Conservation (phyloP, 2,329 filamentous ascomycete genomes). For the Fusarium sp. region DNA sequence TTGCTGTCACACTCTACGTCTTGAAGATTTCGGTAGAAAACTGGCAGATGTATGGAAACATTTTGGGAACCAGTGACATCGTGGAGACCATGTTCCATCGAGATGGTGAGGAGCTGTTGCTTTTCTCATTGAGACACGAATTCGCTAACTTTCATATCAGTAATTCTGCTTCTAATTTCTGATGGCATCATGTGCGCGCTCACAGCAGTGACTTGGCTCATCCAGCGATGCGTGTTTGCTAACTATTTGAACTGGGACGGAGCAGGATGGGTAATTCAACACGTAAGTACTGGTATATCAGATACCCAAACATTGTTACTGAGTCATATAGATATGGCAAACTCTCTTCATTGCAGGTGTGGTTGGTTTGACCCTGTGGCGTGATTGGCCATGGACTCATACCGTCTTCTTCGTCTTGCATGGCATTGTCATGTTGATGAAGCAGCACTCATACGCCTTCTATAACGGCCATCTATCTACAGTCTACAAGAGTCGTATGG, state of each 20-base stretch:
- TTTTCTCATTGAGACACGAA: background rate
- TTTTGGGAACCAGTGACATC: constrained; percentile 79
- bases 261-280: constrained; percentile 79
- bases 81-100: constrained; percentile 73
- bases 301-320: background rate
- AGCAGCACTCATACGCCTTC: constrained; percentile 83
- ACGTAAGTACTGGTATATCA: constrained; percentile 55
- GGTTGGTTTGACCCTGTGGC: constrained; percentile 74
- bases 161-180: constrained; percentile 68
- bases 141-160: constrained; percentile 43
- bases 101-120: constrained; percentile 53
- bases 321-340: constrained; percentile 72
- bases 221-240: constrained; percentile 72
- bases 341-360: constrained; percentile 70
- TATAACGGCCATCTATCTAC: constrained; percentile 81
- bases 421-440: constrained; percentile 83
- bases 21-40: constrained; percentile 76
- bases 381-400: constrained; percentile 87
- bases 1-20: constrained; percentile 74
- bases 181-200: constrained; percentile 77
- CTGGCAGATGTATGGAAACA: constrained; percentile 75
- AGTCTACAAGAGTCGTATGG: constrained; percentile 63
- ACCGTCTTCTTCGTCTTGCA: constrained; percentile 83
- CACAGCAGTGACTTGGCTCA: constrained; percentile 73
- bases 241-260: constrained; percentile 75